Evolutionary conservation across 805 yeast genomes (phyloP).

Genomic region (Ogataea wickerhamii): DNA sequence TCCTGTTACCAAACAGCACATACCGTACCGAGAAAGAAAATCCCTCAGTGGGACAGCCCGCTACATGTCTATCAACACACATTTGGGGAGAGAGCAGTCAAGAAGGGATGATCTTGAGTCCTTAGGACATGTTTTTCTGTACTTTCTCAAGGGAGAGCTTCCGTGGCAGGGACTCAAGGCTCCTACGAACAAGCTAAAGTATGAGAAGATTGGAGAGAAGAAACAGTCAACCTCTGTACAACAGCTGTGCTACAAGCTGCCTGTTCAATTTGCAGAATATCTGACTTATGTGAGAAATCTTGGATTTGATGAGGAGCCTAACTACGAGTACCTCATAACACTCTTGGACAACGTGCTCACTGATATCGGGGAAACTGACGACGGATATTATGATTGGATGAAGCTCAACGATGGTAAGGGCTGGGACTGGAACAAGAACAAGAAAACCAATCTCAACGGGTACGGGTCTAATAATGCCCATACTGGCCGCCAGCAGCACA

Average conservation of each 20-base stretch:
- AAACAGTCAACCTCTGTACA: conserved; percentile 66
- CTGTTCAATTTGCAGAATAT: conserved; percentile 72
- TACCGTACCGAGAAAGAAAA: conserved; percentile 77
- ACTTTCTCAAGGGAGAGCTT: conserved; percentile 71
- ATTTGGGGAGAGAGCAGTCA: conserved; percentile 78
- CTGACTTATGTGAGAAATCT: conserved; percentile 63
- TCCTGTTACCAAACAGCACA: conserved; percentile 74
- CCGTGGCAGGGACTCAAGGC: conserved; percentile 94
- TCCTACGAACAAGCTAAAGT: conserved; percentile 77
- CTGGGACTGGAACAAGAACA: conserved; percentile 73
- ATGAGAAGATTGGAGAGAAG: conserved; percentile 80
- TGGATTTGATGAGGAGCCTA: conserved; percentile 77
- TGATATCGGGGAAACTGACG: conserved; percentile 56
- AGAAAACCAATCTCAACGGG: conserved; percentile 77
- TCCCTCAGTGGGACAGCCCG: conserved; percentile 83
- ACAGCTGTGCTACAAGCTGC: conserved; percentile 61
- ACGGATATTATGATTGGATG: conserved; percentile 79
- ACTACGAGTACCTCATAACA: conserved; percentile 62
- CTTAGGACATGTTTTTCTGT: conserved; percentile 77
- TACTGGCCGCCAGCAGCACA: conserved; percentile 22
- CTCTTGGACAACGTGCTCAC: conserved; percentile 58
- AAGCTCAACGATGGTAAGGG: conserved; percentile 75
- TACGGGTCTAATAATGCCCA: conserved; percentile 49
- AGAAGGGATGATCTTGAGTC: conserved; percentile 82
- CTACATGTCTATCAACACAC: conserved; percentile 87